phyloP scores from a whole-genome alignment of 1,284 basidiomycete species.

The Cronartium quercuum region DNA sequence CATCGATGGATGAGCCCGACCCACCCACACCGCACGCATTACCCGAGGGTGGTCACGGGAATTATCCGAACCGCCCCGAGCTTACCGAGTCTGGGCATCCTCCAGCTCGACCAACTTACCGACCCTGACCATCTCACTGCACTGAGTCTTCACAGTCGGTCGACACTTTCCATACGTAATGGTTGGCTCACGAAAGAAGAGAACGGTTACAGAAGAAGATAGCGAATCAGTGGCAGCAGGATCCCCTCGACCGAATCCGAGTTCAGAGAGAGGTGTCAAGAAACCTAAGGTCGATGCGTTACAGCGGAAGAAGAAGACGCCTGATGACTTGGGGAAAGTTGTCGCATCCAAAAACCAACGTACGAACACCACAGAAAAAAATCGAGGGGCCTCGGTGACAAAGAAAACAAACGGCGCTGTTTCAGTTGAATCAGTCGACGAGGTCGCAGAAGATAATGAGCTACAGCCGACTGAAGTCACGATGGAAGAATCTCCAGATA shows the following conservation, averaged over 20 bases:
- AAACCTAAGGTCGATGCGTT: neutral
- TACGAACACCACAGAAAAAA: neutral
- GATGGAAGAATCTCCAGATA: neutral
- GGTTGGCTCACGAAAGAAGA: slow-evolving; percentile 1
- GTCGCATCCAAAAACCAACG: neutral
- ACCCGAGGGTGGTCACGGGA: too few species aligned
- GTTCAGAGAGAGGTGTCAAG: neutral
- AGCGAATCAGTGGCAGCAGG: neutral
- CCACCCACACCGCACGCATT: too few species aligned
- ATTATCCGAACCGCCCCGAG: too few species aligned
- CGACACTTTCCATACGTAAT: too few species aligned
- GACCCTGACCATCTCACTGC: too few species aligned
- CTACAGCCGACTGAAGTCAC: neutral
- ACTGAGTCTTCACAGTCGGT: too few species aligned
- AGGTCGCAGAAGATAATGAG: neutral
- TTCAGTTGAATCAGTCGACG: neutral
- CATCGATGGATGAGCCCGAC: too few species aligned
- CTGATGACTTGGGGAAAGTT: too few species aligned
- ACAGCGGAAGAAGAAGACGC: neutral
- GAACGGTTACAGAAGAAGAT: neutral
- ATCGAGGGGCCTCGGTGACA: neutral
- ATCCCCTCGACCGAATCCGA: neutral
- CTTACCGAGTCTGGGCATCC: too few species aligned
- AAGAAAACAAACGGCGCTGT: neutral
- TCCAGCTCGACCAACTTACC: too few species aligned